phyloP scores from a whole-genome alignment of 495 filamentous ascomycete genomes.

The Penicillium ochrochloron region DNA sequence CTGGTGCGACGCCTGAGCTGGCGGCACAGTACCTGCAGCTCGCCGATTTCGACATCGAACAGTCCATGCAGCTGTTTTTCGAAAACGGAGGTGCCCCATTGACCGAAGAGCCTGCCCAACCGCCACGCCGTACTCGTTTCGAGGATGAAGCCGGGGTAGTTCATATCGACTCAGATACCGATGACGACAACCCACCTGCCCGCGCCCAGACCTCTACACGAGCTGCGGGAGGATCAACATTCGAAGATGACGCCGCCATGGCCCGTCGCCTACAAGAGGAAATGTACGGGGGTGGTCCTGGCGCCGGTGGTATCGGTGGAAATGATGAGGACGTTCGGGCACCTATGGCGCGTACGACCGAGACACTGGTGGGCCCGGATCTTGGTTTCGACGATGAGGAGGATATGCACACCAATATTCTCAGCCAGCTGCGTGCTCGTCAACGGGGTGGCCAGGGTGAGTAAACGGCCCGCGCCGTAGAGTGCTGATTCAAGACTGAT shows the following conservation, averaged over 20 bases:
- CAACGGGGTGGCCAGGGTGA: constrained; percentile 50
- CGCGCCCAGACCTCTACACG: constrained; percentile 12
- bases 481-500: constrained; percentile 16
- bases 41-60: constrained; percentile 77
- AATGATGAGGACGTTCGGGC: constrained; percentile 76
- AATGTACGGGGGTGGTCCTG: constrained; percentile 65
- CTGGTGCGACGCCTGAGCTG: constrained; percentile 61
- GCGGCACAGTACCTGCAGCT: constrained; percentile 81
- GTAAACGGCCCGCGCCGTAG: not conserved
- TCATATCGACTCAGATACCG: constrained; percentile 74
- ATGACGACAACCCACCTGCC: constrained; percentile 48
- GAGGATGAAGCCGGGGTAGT: constrained; percentile 66
- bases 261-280: constrained; percentile 90
- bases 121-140: constrained; percentile 32
- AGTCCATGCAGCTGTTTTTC: constrained; percentile 89
- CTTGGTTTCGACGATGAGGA: constrained; percentile 61
- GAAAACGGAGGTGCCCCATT: constrained; percentile 69
- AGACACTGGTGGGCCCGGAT: constrained; percentile 82
- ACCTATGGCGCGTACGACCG: constrained; percentile 87
- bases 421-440: constrained; percentile 67
- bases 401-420: constrained; percentile 64
- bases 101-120: constrained; percentile 44
- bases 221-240: constrained; percentile 27
- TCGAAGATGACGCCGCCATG: constrained; percentile 93
- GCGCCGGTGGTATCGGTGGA: constrained; percentile 24